Conservation (phyloP, 306 rosid genomes). For the Trifolium fragiferum region DNA sequence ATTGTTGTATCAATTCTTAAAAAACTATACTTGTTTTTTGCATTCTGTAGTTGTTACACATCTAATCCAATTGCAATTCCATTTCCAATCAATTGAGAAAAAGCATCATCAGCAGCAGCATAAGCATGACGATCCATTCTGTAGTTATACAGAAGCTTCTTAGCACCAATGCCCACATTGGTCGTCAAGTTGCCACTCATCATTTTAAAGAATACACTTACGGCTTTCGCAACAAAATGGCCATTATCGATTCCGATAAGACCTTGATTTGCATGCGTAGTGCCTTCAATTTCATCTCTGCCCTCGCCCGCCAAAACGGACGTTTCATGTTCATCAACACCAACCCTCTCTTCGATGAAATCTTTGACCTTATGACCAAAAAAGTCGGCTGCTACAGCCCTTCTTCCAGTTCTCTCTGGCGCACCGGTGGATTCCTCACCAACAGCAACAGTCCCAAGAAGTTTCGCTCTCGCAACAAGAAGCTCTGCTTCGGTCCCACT, state of each 20-base stretch:
- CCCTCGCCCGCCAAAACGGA: constrained; percentile 66
- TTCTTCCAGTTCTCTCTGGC: constrained; percentile 63
- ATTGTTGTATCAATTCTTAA: too few relatives aligned
- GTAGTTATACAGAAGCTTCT: constrained; percentile 73
- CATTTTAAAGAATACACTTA: constrained; percentile 76
- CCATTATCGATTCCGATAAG: constrained; percentile 73
- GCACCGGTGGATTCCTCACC: constrained; percentile 78
- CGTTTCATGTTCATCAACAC: constrained; percentile 92
- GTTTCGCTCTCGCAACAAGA: constrained; percentile 77
- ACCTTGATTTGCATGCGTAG: constrained; percentile 79
- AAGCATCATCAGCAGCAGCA: too few relatives aligned
- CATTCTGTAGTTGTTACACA: too few relatives aligned
- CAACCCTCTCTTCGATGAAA: constrained; percentile 77
- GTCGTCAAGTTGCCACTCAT: constrained; percentile 63
- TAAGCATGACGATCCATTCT: constrained; percentile 66
- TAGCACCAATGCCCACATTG: constrained; percentile 78
- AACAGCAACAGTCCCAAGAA: constrained; percentile 81
- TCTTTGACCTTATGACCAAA: constrained; percentile 69
- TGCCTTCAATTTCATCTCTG: constrained; percentile 71
- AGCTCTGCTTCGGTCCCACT: constrained; percentile 68
- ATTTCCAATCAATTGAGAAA: too few relatives aligned
- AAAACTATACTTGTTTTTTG: too few relatives aligned
- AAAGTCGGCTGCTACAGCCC: constrained; percentile 63
- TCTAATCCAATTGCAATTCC: too few relatives aligned
- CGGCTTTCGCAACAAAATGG: constrained; percentile 74